A percentile compares a stretch with the other conserved stretches of the same genome.
These are phyloP conservation scores for Pseudocercospora ulei DNA, from an alignment of 2,329 filamentous ascomycete genomes.

Conservation along the genomic window DNA sequence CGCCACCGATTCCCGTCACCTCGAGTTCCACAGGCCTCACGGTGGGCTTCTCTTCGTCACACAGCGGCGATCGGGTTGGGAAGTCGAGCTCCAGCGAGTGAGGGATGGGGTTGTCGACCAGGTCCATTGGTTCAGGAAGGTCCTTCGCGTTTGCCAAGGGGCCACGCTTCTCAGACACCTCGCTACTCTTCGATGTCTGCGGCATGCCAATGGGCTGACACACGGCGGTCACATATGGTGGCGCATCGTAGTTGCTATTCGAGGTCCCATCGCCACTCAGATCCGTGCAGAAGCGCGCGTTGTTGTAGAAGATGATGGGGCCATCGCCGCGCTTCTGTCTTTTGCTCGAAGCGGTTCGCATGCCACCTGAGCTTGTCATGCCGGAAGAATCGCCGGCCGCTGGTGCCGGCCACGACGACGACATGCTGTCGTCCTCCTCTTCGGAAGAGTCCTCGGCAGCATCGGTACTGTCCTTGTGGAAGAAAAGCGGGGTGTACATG, in stretches of 20 bases:
- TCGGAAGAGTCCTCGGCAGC: conserved; percentile 35
- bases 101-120: conserved; percentile 34
- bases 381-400: conserved; percentile 36
- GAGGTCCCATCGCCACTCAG: conserved; percentile 54
- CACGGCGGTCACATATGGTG: conserved; percentile 21
- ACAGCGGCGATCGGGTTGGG: conserved; percentile 30
- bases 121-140: conserved; percentile 33
- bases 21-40: conserved; percentile 36
- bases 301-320: conserved; percentile 74
- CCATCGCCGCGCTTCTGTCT: conserved; percentile 55
- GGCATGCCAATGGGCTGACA: conserved; percentile 20
- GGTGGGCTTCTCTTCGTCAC: background rate
- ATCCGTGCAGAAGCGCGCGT: conserved; percentile 70
- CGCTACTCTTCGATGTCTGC: background rate
- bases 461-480: conserved; percentile 38
- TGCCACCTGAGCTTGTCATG: conserved; percentile 41
- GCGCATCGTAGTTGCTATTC: conserved; percentile 13
- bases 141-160: conserved; percentile 26
- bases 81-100: conserved; percentile 34
- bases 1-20: conserved; percentile 49
- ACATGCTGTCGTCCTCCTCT: conserved; percentile 30
- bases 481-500: conserved; percentile 43
- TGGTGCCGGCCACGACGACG: conserved; percentile 28
- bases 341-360: conserved; percentile 31
- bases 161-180: conserved; percentile 29